Conservation (phyloP, 1,139 yeast species). For the Groenewaldozyma auringiensis region DNA sequence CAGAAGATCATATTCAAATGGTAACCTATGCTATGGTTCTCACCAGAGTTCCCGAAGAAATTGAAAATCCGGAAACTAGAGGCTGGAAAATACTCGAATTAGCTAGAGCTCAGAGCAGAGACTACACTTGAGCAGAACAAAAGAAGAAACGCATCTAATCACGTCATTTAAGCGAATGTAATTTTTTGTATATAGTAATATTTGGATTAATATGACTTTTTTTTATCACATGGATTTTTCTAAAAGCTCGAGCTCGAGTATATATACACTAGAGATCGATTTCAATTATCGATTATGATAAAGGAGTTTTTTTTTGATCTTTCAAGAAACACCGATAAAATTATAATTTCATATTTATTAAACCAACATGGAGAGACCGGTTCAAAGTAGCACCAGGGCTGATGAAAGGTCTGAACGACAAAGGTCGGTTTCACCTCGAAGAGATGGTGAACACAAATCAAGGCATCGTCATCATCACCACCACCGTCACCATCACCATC, state of each 20-base stretch:
- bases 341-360: no score
- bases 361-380: no score
- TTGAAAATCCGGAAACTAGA: conserved; percentile 83
- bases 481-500: conserved; percentile 3
- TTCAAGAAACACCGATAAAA: no score
- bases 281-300: no score
- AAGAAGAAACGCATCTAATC: background rate
- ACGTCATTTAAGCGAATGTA: background rate
- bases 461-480: conserved; percentile 1
- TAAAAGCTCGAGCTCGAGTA: no score
- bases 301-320: no score
- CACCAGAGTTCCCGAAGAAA: conserved; percentile 86
- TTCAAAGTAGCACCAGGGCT: no score
- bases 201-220: background rate
- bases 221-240: no score
- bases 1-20: conserved; percentile 86
- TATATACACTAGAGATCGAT: no score
- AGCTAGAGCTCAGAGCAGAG: conserved; percentile 89
- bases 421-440: background rate
- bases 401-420: no score
- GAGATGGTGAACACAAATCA: background rate
- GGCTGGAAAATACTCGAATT: conserved; percentile 97
- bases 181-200: background rate
- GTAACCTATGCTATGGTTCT: conserved; percentile 95
- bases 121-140: conserved; percentile 71